Evolutionary conservation across 805 yeast genomes (phyloP).

Genomic region (Monosporozyma servazzii): DNA sequence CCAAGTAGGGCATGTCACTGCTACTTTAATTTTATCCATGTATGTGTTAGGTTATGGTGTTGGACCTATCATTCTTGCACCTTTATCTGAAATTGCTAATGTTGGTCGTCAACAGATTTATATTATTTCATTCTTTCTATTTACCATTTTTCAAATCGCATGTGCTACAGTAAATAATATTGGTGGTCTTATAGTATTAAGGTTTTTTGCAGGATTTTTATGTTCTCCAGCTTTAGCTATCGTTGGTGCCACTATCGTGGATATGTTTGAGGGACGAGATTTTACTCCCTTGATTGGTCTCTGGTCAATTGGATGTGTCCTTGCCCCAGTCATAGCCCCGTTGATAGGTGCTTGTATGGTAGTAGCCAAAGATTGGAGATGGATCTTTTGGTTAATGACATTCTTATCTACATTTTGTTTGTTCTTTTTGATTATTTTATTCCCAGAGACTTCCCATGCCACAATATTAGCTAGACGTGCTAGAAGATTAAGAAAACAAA

Average conservation of each 20-base stretch:
- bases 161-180: slow-evolving; percentile 42
- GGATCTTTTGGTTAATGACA: slow-evolving; percentile 44
- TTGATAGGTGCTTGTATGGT: slow-evolving; percentile 28
- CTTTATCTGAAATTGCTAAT: slow-evolving; percentile 45
- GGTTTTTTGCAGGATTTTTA: slow-evolving; percentile 46
- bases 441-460: slow-evolving; percentile 42
- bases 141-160: slow-evolving; percentile 45
- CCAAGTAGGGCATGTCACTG: slow-evolving; percentile 34
- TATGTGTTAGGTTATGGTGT: slow-evolving; percentile 53
- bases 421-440: slow-evolving; percentile 30
- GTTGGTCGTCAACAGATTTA: slow-evolving; percentile 47
- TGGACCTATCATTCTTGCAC: slow-evolving; percentile 50
- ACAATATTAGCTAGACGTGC: slow-evolving; percentile 42
- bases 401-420: slow-evolving; percentile 24
- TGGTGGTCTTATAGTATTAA: slow-evolving; percentile 39
- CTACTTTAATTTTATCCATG: slow-evolving; percentile 42
- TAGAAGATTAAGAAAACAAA: slow-evolving; percentile 35
- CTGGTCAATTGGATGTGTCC: slow-evolving; percentile 46
- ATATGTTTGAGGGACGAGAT: slow-evolving; percentile 24
- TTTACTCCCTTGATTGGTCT: slow-evolving; percentile 32
- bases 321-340: slow-evolving; percentile 50
- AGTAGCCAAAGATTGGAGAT: slow-evolving; percentile 41
- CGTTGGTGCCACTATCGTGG: slow-evolving; percentile 50
- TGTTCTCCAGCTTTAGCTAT: slow-evolving; percentile 50
- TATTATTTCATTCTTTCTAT: slow-evolving; percentile 37